phyloP scores from a whole-genome alignment of 345 rosid species.

The Populus davidiana region DNA sequence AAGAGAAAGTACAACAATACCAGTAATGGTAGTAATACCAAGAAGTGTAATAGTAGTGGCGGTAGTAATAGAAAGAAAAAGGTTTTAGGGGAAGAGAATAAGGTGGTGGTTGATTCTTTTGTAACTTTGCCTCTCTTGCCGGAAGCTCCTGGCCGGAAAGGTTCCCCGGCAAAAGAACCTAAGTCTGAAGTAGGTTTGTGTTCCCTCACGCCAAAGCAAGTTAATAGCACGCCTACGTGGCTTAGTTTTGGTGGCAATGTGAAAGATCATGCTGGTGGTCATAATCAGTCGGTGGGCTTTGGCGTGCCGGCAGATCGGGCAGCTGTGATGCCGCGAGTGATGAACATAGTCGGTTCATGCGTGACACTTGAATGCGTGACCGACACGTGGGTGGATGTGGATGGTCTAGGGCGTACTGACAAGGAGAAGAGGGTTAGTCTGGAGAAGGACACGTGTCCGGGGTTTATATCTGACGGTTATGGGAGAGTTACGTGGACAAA shows the following conservation, averaged over 20 bases:
- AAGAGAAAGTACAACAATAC: slow-evolving; percentile 38
- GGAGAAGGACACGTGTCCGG: slow-evolving; percentile 76
- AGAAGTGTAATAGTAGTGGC: background rate
- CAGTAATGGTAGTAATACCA: slow-evolving; percentile 4
- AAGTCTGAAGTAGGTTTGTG: background rate
- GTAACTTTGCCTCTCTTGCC: slow-evolving; percentile 68
- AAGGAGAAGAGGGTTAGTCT: slow-evolving; percentile 51
- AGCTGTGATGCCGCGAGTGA: background rate
- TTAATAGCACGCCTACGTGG: slow-evolving; percentile 39
- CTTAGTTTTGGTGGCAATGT: slow-evolving; percentile 39
- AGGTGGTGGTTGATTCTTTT: background rate
- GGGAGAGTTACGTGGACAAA: slow-evolving; percentile 78
- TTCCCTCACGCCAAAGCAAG: background rate
- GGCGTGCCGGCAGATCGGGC: slow-evolving; percentile 19
- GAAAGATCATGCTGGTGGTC: background rate
- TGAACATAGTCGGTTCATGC: slow-evolving; percentile 38
- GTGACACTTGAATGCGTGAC: slow-evolving; percentile 75
- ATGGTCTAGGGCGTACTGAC: slow-evolving; percentile 55
- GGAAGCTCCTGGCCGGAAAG: slow-evolving; percentile 49
- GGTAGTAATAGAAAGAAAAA: slow-evolving; percentile 22
- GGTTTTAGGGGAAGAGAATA: slow-evolving; percentile 18
- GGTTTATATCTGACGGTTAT: slow-evolving; percentile 58
- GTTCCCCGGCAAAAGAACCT: slow-evolving; percentile 14
- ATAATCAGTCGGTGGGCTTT: background rate
- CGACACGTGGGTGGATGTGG: slow-evolving; percentile 58